Evolutionary conservation across 1,284 basidiomycete species (phyloP), one percentile per base, ranked within the genome.

Genomic region (Heimioporus retisporus): DNA sequence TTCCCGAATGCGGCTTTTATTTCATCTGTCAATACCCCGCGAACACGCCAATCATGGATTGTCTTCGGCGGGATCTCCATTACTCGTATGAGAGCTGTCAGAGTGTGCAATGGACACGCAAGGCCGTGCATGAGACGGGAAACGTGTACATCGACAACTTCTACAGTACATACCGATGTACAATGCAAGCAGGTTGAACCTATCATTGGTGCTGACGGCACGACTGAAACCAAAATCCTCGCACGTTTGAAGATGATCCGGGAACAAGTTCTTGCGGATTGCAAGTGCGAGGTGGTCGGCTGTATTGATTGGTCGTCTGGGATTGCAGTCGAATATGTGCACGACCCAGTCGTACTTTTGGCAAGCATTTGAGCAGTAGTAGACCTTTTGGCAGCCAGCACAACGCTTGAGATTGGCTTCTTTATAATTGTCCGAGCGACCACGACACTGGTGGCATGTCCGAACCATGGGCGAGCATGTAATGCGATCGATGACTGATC

Each of bases 261-360:
- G 63, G 50, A 56, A 28, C 3, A 60, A 35, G 53, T 64, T 53
- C 23, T 44, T 19, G 6, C 23, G 28, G n/a, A 64, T 58, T 23
- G 63, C 58, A 13, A 14, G 54, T 4, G 63, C 53, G 6, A 64
- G 58, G 21, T 64, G 10, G 28, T 64, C 51, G 7, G 63, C 59
- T 14, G 63, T 64, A 44, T 44, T 61, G 43, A 55, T 43, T 40
- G 21, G 50, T 3, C 28, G 31, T 8, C 31, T n/a, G 23, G 55
- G 54, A 46, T 66, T 60, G 21, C 65, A 67, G 16, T 28, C 59
- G 59, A 53, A 53, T 23, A 57, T 67, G 10, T 67, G 64, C 8
- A 10, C 15, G 28, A 54, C 58, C 65, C 64, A 66, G 44, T 60
- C 19, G 23, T 23, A 15, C 31, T 35, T 35, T 35, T 35, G 31